Conservation (phyloP, 495 filamentous ascomycete species). For the Pyrenopolyporus hunteri region DNA sequence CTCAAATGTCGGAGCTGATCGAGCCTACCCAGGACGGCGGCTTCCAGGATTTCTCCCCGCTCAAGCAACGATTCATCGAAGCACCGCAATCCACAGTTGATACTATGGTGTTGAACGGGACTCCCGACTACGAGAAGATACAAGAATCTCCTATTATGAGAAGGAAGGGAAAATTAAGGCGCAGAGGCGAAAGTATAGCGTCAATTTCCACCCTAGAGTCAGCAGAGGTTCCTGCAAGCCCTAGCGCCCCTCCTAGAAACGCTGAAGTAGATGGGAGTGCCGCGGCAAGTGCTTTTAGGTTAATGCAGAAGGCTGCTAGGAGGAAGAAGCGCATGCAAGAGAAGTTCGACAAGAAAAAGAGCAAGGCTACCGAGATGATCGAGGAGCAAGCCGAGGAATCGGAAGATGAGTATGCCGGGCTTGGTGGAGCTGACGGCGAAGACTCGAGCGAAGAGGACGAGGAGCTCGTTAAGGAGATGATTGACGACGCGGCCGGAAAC, state of each 20-base stretch:
- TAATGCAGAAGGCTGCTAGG: slow-evolving; percentile 75
- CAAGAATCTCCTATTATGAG: slow-evolving; percentile 66
- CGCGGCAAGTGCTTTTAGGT: slow-evolving; percentile 62
- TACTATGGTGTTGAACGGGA: slow-evolving; percentile 63
- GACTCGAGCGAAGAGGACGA: slow-evolving; percentile 74
- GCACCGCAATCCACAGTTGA: slow-evolving; percentile 72
- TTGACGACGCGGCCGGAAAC: slow-evolving; percentile 76
- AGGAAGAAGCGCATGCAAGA: slow-evolving; percentile 57
- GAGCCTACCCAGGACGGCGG: slow-evolving; percentile 89
- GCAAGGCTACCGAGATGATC: slow-evolving; percentile 84
- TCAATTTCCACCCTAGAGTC: slow-evolving; percentile 18
- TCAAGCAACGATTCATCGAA: slow-evolving; percentile 66
- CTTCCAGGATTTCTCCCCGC: slow-evolving; percentile 62
- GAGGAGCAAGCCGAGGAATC: slow-evolving; percentile 96
- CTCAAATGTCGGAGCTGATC: slow-evolving; percentile 65
- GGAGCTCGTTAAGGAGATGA: slow-evolving; percentile 76
- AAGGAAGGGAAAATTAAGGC: slow-evolving; percentile 64
- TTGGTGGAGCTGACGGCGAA: slow-evolving; percentile 90
- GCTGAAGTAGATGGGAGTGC: slow-evolving; percentile 1
- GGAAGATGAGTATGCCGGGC: slow-evolving; percentile 95
- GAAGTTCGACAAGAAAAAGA: slow-evolving; percentile 82
- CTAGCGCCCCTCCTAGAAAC: slow-evolving; percentile 49
- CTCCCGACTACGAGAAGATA: slow-evolving; percentile 40
- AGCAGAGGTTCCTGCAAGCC: slow-evolving; percentile 22
- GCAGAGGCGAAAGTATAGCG: slow-evolving; percentile 44